Evolutionary conservation across 2,329 filamentous ascomycete species (phyloP).

Genomic region (Cytospora schulzeri): DNA sequence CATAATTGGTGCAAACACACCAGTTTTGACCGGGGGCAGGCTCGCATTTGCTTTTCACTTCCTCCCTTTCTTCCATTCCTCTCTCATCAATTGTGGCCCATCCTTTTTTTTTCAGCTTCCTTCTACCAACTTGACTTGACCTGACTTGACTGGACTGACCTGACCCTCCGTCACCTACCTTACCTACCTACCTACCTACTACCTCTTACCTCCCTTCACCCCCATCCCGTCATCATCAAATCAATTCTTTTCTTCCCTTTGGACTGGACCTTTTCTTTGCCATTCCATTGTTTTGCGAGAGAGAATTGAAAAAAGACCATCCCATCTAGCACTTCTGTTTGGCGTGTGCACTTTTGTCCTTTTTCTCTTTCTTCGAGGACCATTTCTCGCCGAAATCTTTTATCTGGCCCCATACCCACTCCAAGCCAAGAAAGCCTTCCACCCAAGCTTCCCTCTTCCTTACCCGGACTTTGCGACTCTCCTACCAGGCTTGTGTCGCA

Average conservation of each 20-base stretch:
- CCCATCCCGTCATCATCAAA: constrained; percentile 9
- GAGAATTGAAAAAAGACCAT: background rate
- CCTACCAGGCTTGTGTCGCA: background rate
- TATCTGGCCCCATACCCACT: constrained; percentile 19
- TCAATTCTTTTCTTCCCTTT: constrained; percentile 3
- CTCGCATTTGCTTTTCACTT: constrained; percentile 10
- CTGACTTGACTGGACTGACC: constrained; percentile 1
- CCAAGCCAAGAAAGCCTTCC: background rate
- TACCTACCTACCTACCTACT: too few relatives aligned
- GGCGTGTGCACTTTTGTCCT: background rate
- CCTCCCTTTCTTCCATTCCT: constrained; percentile 25
- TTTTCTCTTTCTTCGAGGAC: background rate
- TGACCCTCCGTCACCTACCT: background rate
- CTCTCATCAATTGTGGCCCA: constrained; percentile 17
- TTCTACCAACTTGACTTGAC: constrained; percentile 18
- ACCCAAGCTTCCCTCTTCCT: background rate
- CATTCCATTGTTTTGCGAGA: constrained; percentile 6
- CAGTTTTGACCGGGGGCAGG: too few relatives aligned
- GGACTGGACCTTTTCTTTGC: constrained; percentile 2
- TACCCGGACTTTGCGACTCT: background rate
- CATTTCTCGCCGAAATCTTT: constrained; percentile 10
- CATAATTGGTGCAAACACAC: background rate
- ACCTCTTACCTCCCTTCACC: constrained; percentile 10
- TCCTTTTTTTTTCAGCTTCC: constrained; percentile 24
- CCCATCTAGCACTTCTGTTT: background rate